Evolutionary conservation across 2,329 filamentous ascomycete species (phyloP).

Genomic region (Calonectria henricotiae): DNA sequence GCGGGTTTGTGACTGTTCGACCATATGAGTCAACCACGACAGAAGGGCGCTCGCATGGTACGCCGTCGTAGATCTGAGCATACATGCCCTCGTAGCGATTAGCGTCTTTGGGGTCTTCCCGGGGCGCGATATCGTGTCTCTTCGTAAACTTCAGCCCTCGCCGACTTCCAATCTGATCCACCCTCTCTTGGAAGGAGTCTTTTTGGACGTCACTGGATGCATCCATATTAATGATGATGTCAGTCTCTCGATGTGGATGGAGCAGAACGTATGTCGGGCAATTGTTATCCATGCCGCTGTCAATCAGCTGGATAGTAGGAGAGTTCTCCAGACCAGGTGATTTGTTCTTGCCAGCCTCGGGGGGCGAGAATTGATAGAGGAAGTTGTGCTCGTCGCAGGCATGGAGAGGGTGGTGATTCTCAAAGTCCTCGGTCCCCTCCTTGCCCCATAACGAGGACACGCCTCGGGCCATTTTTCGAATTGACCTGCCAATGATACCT

Average conservation of each 20-base stretch:
- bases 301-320: constrained; percentile 29
- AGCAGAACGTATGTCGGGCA: constrained; percentile 35
- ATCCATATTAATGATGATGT: constrained; percentile 38
- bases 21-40: constrained; percentile 34
- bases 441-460: constrained; percentile 33
- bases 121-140: background rate
- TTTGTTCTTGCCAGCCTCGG: background rate
- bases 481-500: constrained; percentile 17
- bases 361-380: constrained; percentile 24
- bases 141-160: constrained; percentile 30
- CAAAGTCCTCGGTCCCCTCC: constrained; percentile 33
- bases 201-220: constrained; percentile 36
- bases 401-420: constrained; percentile 34
- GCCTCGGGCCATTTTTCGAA: constrained; percentile 17
- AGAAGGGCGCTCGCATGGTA: constrained; percentile 27
- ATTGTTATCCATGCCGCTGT: constrained; percentile 39
- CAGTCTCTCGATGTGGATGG: constrained; percentile 24
- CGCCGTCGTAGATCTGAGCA: constrained; percentile 33
- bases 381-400: constrained; percentile 37
- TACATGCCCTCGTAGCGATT: constrained; percentile 31
- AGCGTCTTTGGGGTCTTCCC: constrained; percentile 4
- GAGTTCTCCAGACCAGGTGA: constrained; percentile 33
- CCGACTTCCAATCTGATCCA: constrained; percentile 36
- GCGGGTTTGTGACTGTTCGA: constrained; percentile 32
- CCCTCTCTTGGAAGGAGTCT: constrained; percentile 30